phyloP scores from a whole-genome alignment of 2,329 filamentous ascomycete genomes.

The Raffaelea deltoideospora region DNA sequence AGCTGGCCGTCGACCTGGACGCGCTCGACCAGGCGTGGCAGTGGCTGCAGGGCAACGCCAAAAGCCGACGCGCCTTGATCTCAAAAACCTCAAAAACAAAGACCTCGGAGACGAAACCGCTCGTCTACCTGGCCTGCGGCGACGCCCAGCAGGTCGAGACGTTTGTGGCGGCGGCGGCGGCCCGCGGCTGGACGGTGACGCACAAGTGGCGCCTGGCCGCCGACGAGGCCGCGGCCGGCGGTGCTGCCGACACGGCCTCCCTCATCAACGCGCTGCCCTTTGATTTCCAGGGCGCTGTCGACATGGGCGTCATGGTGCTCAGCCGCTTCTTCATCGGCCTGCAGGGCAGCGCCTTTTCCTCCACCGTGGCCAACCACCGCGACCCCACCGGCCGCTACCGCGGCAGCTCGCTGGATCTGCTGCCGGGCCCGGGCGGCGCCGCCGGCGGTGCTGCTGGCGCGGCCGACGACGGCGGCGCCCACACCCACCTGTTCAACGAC shows the following conservation, averaged over 20 bases:
- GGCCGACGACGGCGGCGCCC: constrained; percentile 17
- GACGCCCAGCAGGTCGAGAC: constrained; percentile 16
- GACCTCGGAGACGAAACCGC: constrained; percentile 7
- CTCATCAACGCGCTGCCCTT: constrained; percentile 16
- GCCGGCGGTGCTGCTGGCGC: no score
- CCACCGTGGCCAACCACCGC: constrained; percentile 17
- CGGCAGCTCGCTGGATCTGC: constrained; percentile 16
- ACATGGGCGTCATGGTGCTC: constrained; percentile 18
- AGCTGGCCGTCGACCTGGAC: constrained; percentile 18
- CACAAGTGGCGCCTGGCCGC: constrained; percentile 17
- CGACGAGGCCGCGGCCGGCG: constrained; percentile 2
- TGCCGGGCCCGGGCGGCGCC: no score
- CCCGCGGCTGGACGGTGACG: constrained; percentile 18
- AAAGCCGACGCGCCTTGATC: background rate
- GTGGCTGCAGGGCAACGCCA: constrained; percentile 9
- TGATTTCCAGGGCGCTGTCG: constrained; percentile 20
- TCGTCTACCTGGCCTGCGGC: constrained; percentile 20
- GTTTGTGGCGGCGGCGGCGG: constrained; percentile 14
- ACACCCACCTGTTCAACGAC: constrained; percentile 19
- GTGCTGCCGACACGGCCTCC: constrained; percentile 9
- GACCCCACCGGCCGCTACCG: constrained; percentile 19
- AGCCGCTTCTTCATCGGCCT: constrained; percentile 19
- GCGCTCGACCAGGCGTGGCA: constrained; percentile 18
- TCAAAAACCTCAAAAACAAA: no score
- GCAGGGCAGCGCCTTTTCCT: constrained; percentile 18